A percentile compares a stretch with the other conserved stretches of the same genome.
phyloP scores from a whole-genome alignment of 148 eudicot species.

The Silene conica region DNA sequence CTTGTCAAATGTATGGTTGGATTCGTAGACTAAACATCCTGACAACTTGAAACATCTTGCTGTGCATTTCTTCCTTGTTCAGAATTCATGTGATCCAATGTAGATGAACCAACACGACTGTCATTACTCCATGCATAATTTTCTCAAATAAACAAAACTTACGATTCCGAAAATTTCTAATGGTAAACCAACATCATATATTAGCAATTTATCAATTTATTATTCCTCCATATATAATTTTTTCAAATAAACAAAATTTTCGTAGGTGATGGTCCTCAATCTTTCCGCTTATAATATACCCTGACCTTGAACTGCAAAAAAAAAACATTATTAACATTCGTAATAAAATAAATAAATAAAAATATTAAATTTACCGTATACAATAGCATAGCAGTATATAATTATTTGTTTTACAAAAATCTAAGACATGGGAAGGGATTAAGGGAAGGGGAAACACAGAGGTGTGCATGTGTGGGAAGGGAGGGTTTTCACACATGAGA shows the following conservation, averaged over 20 bases:
- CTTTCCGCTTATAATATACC: too few species aligned
- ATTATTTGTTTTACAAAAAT: too few species aligned
- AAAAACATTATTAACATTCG: too few species aligned
- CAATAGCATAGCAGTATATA: too few species aligned
- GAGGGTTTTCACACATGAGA: too few species aligned
- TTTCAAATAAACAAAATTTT: background rate
- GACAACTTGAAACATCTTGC: constrained; percentile 31
- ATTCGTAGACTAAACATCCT: constrained; percentile 23
- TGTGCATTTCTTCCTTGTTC: constrained; percentile 23
- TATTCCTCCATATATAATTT: background rate
- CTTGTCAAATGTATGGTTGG: constrained; percentile 41
- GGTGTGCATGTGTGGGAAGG: too few species aligned
- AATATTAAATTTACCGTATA: too few species aligned
- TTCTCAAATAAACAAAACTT: constrained; percentile 7
- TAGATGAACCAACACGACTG: constrained; percentile 24
- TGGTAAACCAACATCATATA: background rate
- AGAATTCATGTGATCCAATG: constrained; percentile 23
- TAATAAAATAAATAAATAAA: too few species aligned
- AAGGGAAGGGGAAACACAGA: too few species aligned
- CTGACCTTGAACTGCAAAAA: too few species aligned
- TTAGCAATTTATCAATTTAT: background rate
- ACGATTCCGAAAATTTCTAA: background rate
- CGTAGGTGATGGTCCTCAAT: too few species aligned
- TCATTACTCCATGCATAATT: constrained; percentile 17
- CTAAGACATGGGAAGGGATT: too few species aligned